Percentiles rank a stretch among this genome's conserved stretches.
phyloP scores from a whole-genome alignment of 768 basidiomycete genomes.

The Fomitopsis pulvina region DNA sequence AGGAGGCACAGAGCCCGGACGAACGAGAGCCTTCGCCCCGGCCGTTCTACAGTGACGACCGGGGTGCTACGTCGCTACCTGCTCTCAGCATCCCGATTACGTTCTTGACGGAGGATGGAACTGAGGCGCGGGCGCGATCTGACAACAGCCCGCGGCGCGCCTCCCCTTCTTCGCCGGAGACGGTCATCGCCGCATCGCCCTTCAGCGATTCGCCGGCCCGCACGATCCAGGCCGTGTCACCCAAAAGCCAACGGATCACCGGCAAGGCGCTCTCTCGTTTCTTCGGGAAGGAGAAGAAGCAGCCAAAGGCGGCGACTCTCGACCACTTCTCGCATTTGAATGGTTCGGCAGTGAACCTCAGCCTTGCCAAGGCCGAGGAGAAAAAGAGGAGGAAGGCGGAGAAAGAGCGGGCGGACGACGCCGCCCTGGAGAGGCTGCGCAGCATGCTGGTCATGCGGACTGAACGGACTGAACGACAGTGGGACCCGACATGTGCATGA shows the following conservation, averaged over 20 bases:
- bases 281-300: not conserved
- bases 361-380: constrained; percentile 11
- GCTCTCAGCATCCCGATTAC: constrained; percentile 2
- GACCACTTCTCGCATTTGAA: not conserved
- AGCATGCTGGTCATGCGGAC: not conserved
- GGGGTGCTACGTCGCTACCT: not conserved
- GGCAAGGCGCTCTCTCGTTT: not conserved
- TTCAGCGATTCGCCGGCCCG: not conserved
- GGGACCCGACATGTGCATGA: not conserved
- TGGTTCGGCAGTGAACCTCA: constrained; percentile 1
- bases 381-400: constrained; percentile 5
- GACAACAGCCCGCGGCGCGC: not conserved
- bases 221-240: not conserved
- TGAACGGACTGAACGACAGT: not conserved
- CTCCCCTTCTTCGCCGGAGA: constrained; percentile 4
- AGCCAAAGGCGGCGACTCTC: not conserved
- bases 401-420: not conserved
- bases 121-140: not conserved
- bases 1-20: constrained; percentile 25
- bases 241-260: not conserved
- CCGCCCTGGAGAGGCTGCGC: not conserved
- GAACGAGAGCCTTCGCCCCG: constrained; percentile 7
- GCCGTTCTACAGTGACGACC: not conserved
- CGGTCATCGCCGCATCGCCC: not conserved
- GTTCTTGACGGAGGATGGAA: not conserved